Evolutionary conservation across 2,329 filamentous ascomycete species (phyloP), one percentile per base, ranked within the genome.

Genomic region (Colletotrichum plurivorum): DNA sequence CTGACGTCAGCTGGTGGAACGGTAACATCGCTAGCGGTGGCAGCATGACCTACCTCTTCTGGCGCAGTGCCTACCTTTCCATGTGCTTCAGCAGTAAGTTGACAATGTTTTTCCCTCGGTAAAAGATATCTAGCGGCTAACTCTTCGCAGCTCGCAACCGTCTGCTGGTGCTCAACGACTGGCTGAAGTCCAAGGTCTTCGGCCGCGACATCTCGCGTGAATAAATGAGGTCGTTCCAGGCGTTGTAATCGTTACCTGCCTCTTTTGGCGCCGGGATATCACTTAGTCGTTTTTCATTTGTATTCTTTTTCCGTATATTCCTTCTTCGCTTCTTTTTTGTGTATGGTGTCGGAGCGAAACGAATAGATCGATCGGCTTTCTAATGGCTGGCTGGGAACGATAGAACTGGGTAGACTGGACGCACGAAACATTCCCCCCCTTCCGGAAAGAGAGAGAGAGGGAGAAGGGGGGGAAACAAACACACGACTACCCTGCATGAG

Each of bases 31-130:
- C 96, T 71, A 94, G 92, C 53, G 96, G 95, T 79, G 96, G 96
- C 79, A 94, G 92, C 76, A 86, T 98, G 83, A 99, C 96, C 65
- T 99, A 97, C 85, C 89, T 98, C 74, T 99, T 99, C 90, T 99
- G 96, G 96, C 90, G 95, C 80, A 97, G 93, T 79, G 96, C 95
- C 63, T 99, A 99, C 83, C 86, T 99, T 81, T 98, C 94, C 88
- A 99, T 99, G 96, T 98, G 95, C 90, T 99, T 99, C 83, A 98
- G 95, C 90, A 95, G 94, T 96, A 89, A 91, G 94, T 93, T 74
- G 69, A 41, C 20, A 36, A 10, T 36, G 56, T 58, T 43, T 41
- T 20, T 36, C 3, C 3, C 27, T 49, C 25, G 3, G 7, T 27
- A 20, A 39, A 43, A n/a, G 2, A 27, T 31, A 10, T 10, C 25